Evolutionary conservation across 495 filamentous ascomycete genomes (phyloP).

Genomic region (Annulohypoxylon stygium): DNA sequence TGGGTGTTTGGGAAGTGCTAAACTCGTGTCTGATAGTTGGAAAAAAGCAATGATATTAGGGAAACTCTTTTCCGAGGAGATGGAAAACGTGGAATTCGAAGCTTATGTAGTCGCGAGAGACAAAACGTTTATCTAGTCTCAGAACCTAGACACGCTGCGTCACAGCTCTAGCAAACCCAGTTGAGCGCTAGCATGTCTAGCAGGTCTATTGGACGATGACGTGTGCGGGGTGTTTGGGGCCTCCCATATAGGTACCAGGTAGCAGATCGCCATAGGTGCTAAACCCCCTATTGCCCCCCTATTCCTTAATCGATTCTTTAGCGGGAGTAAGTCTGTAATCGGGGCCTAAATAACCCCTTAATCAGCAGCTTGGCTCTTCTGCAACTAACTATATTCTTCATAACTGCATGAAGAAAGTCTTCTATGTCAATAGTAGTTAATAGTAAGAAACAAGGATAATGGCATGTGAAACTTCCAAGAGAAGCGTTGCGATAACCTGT

Average conservation of each 20-base stretch:
- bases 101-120: not conserved
- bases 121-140: constrained; percentile 32
- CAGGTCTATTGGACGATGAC: constrained; percentile 43
- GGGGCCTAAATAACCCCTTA: constrained; percentile 12
- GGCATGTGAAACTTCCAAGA: constrained; percentile 32
- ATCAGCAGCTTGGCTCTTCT: not conserved
- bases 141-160: constrained; percentile 36
- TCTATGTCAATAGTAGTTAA: not conserved
- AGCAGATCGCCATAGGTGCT: not conserved
- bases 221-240: constrained; percentile 40
- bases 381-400: not conserved
- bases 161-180: constrained; percentile 30
- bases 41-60: constrained; percentile 4
- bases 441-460: constrained; percentile 13
- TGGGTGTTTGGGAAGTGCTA: not conserved
- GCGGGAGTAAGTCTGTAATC: constrained; percentile 1
- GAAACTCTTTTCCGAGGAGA: not conserved
- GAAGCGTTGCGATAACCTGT: constrained; percentile 6
- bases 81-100: not conserved
- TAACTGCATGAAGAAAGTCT: constrained; percentile 15
- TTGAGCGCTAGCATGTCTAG: constrained; percentile 19
- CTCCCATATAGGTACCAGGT: not conserved
- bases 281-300: too few relatives aligned
- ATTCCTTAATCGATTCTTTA: constrained; percentile 3
- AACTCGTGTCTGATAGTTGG: too few relatives aligned